Evolutionary conservation across 2,329 filamentous ascomycete species (phyloP).

Genomic region (Plenodomus tracheiphilus): DNA sequence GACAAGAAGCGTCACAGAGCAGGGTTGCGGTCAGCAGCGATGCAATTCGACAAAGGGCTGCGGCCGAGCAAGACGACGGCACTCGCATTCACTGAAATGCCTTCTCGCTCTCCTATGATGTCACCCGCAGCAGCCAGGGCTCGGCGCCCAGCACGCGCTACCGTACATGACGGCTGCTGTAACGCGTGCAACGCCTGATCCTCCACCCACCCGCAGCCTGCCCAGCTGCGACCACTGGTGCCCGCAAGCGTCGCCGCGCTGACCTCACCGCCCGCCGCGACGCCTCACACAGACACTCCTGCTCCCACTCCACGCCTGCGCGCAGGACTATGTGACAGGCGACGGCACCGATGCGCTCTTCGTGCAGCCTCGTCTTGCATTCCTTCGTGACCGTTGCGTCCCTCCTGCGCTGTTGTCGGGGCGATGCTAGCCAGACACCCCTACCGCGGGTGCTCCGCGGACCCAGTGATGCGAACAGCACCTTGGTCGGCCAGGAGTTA

Average conservation of each 20-base stretch:
- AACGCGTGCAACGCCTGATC: not conserved
- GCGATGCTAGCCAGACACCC: not conserved
- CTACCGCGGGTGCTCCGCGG: slow-evolving; percentile 36
- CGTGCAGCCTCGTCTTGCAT: slow-evolving; percentile 25
- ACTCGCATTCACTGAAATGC: slow-evolving; percentile 2
- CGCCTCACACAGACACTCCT: slow-evolving; percentile 28
- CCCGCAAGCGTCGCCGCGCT: not conserved
- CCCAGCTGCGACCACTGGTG: too few relatives aligned
- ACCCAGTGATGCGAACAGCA: slow-evolving; percentile 21
- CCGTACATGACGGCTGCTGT: not conserved
- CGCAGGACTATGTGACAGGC: slow-evolving; percentile 34
- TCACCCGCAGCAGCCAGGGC: slow-evolving; percentile 1
- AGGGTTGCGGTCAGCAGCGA: not conserved
- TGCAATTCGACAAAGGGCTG: too few relatives aligned
- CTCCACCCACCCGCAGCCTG: not conserved
- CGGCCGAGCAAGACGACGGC: not conserved
- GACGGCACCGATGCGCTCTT: slow-evolving; percentile 20
- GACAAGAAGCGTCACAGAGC: not conserved
- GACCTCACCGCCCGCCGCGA: slow-evolving; percentile 2
- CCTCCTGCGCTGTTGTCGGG: slow-evolving; percentile 7
- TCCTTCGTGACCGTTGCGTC: slow-evolving; percentile 20
- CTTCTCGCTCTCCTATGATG: slow-evolving; percentile 10
- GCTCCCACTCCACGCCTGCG: not conserved
- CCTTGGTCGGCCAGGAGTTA: slow-evolving; percentile 61
- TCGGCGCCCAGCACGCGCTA: slow-evolving; percentile 4